Percentiles rank a stretch among this genome's conserved stretches.
These are phyloP conservation scores for Piromyces sp. DNA, from an alignment of 192 early-diverging fungal species.

Conservation along the genomic window DNA sequence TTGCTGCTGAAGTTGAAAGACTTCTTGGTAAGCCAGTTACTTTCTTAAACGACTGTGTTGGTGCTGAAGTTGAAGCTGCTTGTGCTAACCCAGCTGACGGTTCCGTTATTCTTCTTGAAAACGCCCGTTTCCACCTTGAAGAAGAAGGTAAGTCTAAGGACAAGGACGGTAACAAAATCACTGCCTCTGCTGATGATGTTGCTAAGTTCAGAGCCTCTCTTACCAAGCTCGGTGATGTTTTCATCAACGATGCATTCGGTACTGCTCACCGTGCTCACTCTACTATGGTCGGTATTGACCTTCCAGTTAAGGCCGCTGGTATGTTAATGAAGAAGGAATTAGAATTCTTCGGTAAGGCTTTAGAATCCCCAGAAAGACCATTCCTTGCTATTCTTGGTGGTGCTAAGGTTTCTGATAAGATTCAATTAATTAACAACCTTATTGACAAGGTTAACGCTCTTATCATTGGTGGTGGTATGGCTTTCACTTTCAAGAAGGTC, in stretches of 20 bases:
- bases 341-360: slow-evolving; percentile 92
- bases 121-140: slow-evolving; percentile 95
- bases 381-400: slow-evolving; percentile 94
- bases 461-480: slow-evolving; percentile 80
- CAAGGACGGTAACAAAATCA: slow-evolving; percentile 74
- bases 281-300: slow-evolving; percentile 80
- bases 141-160: slow-evolving; percentile 92
- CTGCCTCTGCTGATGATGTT: slow-evolving; percentile 66
- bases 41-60: slow-evolving; percentile 90
- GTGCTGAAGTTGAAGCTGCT: slow-evolving; percentile 60
- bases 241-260: slow-evolving; percentile 97
- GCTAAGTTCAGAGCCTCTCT: slow-evolving; percentile 78
- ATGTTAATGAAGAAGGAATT: slow-evolving; percentile 98
- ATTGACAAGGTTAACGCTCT: slow-evolving; percentile 75
- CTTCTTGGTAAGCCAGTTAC: slow-evolving; percentile 67
- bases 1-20: slow-evolving; percentile 59
- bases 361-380: slow-evolving; percentile 78
- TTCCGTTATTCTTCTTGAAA: slow-evolving; percentile 85
- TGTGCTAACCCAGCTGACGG: slow-evolving; percentile 42
- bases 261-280: slow-evolving; percentile 97
- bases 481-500: slow-evolving; percentile 94
- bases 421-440: slow-evolving; percentile 92
- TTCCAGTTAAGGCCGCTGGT: slow-evolving; percentile 78
- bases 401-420: slow-evolving; percentile 98
- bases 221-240: slow-evolving; percentile 83